phyloP scores from a whole-genome alignment of 768 basidiomycete species.

The Gymnopilus dilepis region DNA sequence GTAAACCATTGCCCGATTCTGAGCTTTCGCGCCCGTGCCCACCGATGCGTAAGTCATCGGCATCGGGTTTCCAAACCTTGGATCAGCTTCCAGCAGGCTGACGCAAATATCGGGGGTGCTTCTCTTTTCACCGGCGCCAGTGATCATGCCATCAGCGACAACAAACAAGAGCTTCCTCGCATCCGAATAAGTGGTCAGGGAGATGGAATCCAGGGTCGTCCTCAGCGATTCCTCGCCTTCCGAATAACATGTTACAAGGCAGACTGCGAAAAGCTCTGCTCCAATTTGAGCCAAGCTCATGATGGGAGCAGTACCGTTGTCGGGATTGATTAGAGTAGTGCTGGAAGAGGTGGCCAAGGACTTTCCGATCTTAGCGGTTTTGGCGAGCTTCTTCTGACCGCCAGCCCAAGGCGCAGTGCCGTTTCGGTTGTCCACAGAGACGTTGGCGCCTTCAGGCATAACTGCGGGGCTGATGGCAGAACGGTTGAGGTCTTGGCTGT shows the following conservation, averaged over 20 bases:
- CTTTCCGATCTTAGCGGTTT: conserved; percentile 51
- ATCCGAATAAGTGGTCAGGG: conserved; percentile 89
- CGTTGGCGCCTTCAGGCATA: conserved; percentile 94
- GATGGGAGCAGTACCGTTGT: conserved; percentile 54
- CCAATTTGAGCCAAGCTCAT: conserved; percentile 93
- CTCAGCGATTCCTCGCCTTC: conserved; percentile 94
- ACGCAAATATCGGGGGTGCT: conserved; percentile 99
- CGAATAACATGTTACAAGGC: conserved; percentile 96
- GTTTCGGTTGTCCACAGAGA: conserved; percentile 87
- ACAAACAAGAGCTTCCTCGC: conserved; percentile 90
- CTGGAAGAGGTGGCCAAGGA: conserved; percentile 57
- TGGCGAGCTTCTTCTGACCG: conserved; percentile 57
- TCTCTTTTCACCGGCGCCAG: conserved; percentile 92
- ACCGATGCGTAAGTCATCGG: conserved; percentile 95
- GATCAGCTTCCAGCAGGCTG: conserved; percentile 87
- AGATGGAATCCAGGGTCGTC: conserved; percentile 93
- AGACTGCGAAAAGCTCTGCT: conserved; percentile 92
- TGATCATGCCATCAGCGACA: conserved; percentile 98
- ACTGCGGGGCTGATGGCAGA: conserved; percentile 93
- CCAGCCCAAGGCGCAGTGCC: conserved; percentile 96
- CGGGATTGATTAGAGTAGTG: conserved; percentile 59
- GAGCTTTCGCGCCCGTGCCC: conserved; percentile 84
- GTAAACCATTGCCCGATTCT: conserved; percentile 98
- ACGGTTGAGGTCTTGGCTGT: conserved; percentile 71
- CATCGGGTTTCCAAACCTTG: conserved; percentile 92